These are phyloP conservation scores for Lachnellula subtilissima DNA, from an alignment of 2,329 filamentous ascomycete species.

Conservation along the genomic window DNA sequence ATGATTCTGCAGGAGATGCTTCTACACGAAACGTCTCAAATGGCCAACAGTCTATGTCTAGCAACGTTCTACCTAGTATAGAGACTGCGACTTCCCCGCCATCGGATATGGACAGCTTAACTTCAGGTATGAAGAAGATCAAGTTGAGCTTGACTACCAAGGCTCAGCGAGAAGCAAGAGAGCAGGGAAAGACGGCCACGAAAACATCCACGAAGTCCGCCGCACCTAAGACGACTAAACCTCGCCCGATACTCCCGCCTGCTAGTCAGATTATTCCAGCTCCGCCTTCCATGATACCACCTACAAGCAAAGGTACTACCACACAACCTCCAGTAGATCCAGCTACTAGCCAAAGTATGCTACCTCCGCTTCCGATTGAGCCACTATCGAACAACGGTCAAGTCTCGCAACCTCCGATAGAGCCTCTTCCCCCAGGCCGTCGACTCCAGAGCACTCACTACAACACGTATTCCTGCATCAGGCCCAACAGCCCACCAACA, in stretches of 20 bases:
- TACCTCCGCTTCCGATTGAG: background rate
- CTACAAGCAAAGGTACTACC: background rate
- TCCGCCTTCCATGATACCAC: background rate
- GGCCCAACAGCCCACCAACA: constrained; percentile 15
- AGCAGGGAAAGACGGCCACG: constrained; percentile 25
- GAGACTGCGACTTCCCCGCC: constrained; percentile 4
- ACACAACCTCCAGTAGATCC: background rate
- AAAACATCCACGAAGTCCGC: constrained; percentile 10
- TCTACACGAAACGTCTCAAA: background rate
- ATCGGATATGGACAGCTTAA: constrained; percentile 49
- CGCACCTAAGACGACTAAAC: constrained; percentile 8
- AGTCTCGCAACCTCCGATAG: background rate
- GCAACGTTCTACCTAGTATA: constrained; percentile 5
- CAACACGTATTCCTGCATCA: constrained; percentile 12
- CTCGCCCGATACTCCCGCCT: background rate
- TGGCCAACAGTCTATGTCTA: background rate
- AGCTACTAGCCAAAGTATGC: background rate
- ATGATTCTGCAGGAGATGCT: constrained; percentile 2
- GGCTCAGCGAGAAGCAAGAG: constrained; percentile 51
- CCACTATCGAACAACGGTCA: background rate
- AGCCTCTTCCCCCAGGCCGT: constrained; percentile 10
- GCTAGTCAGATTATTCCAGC: background rate
- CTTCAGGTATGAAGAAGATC: constrained; percentile 56
- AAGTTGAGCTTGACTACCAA: constrained; percentile 56
- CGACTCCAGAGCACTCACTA: constrained; percentile 16